phyloP scores from a whole-genome alignment of 2,329 filamentous ascomycete species.

The Alternaria triticimaculans region DNA sequence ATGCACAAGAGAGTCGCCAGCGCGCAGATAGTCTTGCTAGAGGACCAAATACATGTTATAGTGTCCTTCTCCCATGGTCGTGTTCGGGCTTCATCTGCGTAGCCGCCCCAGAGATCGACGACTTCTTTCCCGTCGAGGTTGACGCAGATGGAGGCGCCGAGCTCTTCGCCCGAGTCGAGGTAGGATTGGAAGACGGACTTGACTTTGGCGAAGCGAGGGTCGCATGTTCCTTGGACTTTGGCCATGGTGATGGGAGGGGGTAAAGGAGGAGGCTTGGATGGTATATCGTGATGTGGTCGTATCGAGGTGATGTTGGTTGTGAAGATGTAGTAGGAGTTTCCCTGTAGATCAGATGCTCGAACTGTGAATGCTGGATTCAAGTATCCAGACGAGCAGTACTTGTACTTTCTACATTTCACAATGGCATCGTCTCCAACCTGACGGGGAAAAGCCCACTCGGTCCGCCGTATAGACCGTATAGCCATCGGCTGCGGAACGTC shows the following conservation, averaged over 20 bases:
- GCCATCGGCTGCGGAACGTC: background rate
- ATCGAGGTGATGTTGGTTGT: background rate
- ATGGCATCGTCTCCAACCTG: background rate
- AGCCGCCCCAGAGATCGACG: constrained; percentile 28
- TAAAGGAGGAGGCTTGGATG: background rate
- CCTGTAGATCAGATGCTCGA: background rate
- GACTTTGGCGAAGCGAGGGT: constrained; percentile 19
- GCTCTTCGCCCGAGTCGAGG: constrained; percentile 17
- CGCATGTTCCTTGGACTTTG: constrained; percentile 20
- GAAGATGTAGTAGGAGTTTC: background rate
- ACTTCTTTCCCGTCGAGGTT: constrained; percentile 25
- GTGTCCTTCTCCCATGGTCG: constrained; percentile 23
- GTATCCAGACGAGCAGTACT: background rate
- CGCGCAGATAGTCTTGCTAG: constrained; percentile 20
- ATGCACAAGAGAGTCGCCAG: constrained; percentile 22
- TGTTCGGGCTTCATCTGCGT: constrained; percentile 13
- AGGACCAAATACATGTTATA: constrained; percentile 26
- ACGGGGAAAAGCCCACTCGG: background rate
- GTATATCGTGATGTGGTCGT: background rate
- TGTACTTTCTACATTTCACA: background rate
- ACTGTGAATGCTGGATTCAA: accelerated
- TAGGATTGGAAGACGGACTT: constrained; percentile 15
- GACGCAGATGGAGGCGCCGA: constrained; percentile 25
- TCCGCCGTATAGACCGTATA: background rate
- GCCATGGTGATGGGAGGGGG: background rate